A percentile compares a stretch with the other conserved stretches of the same genome.
phyloP scores from a whole-genome alignment of 805 yeast genomes.

The Metschnikowia borealis region DNA sequence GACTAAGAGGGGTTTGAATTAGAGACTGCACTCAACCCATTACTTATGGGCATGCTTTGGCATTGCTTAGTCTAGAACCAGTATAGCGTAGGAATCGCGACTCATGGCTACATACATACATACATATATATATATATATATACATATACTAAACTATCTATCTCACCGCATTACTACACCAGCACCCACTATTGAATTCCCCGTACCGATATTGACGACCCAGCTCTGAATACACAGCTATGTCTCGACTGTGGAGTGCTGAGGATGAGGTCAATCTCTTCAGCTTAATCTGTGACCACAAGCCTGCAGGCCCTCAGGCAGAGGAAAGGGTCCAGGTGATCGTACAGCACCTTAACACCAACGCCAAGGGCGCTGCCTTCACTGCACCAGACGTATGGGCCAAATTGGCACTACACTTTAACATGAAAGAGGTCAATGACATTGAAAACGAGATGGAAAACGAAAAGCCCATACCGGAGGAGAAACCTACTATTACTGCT shows the following conservation, averaged over 20 bases:
- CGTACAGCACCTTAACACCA: conserved; percentile 35
- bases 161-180: not conserved
- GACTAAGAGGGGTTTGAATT: too few species aligned
- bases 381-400: conserved; percentile 54
- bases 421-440: conserved; percentile 55
- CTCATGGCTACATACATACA: not conserved
- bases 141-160: too few species aligned
- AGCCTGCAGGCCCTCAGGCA: conserved; percentile 60
- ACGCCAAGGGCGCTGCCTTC: conserved; percentile 21
- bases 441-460: conserved; percentile 35
- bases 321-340: conserved; percentile 42
- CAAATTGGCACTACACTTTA: conserved; percentile 50
- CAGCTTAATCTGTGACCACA: conserved; percentile 57
- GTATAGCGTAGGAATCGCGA: not conserved
- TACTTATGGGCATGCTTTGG: too few species aligned
- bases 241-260: conserved; percentile 43
- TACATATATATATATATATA: too few species aligned
- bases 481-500: conserved; percentile 1
- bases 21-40: not conserved
- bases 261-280: conserved; percentile 62
- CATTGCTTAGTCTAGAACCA: too few species aligned
- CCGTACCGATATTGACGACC: not conserved
- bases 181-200: not conserved
- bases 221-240: not conserved
- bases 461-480: not conserved